Base-by-base conservation (phyloP, 2,329 filamentous ascomycete genomes). In the Elsinoe batatas region DNA sequence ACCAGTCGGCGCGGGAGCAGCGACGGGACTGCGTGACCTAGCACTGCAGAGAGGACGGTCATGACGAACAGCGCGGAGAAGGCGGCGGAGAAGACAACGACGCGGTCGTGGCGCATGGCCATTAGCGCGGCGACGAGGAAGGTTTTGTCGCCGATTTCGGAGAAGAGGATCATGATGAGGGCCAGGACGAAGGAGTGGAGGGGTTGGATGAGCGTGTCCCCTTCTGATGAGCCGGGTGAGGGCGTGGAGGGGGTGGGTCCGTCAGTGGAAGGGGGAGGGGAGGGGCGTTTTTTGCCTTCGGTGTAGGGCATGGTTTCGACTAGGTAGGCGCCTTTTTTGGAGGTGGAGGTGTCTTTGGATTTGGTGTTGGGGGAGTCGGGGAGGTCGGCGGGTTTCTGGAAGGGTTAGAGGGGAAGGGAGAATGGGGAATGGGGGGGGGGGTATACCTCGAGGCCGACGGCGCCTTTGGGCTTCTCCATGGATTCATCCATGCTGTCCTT, bases 141-240 rank as follows among this genome's bases (percentile, higher is more conserved):
- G 0, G 93, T 98, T 75, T 98, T 98, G 80, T 98, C 93, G 60
- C 93, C 93, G 64, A 98, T 83, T 70, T 98, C 93, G 46, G 91
- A 96, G 64, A 97, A 86, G 87, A 91, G 72, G 84, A 88, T 73
- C 76, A 79, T 54, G 87, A 91, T 67, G 71, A 73, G 3, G 72
- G 79, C 61, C 70, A 79, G 63, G 82, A 85, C 63, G 68, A 80
- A 57, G 80, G 82, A 0, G 71, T 86, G 1, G 75, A 71, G 3
- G 87, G 88, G 0, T 69, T 91, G 47, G 83, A 87, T 65, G 87
- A 87, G 0, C 77, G 80, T 51, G 80, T 85, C 62, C 47, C 53
- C 30, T 33, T 56, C 37, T 40, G 57, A 63, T 83, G 82, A 13
- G 82, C 54, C 37, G 33, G 57, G 63, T 83, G 82, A 13, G 82